Evolutionary conservation across 805 yeast genomes (phyloP).

Genomic region (Soucietia sequanensis): DNA sequence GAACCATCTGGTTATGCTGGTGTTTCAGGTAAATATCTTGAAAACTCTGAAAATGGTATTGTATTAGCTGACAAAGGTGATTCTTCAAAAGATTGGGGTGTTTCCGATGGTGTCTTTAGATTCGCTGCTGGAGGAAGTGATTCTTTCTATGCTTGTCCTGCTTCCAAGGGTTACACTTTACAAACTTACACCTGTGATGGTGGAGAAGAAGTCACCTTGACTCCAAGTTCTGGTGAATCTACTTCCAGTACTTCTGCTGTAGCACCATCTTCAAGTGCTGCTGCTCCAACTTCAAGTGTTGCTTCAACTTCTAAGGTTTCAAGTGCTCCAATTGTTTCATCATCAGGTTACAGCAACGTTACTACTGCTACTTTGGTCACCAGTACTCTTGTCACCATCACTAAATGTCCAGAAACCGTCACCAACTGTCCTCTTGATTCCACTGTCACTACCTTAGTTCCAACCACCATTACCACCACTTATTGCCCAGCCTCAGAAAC

Average conservation of each 20-base stretch:
- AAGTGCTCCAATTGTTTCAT: constrained; percentile 5
- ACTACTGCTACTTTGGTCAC: constrained; percentile 15
- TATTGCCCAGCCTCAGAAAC: constrained; percentile 21
- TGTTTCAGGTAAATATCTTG: constrained; percentile 19
- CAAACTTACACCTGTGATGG: constrained; percentile 8
- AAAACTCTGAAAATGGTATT: constrained; percentile 14
- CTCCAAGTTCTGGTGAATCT: constrained; percentile 5
- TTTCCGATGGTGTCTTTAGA: constrained; percentile 25
- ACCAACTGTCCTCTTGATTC: constrained; percentile 23
- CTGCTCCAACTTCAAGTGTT: constrained; percentile 25
- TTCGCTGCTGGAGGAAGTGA: constrained; percentile 11
- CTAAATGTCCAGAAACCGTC: constrained; percentile 24
- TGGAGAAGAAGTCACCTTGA: constrained; percentile 6
- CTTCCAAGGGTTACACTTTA: constrained; percentile 14
- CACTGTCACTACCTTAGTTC: constrained; percentile 20
- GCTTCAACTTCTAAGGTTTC: constrained; percentile 9
- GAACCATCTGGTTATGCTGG: constrained; percentile 30
- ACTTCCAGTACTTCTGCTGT: constrained; percentile 19
- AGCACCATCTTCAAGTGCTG: constrained; percentile 12
- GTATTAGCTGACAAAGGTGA: constrained; percentile 10
- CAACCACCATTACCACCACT: constrained; percentile 24
- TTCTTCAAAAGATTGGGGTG: constrained; percentile 27
- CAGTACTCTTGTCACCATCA: constrained; percentile 25
- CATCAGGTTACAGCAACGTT: constrained; percentile 14
- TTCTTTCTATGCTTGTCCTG: constrained; percentile 25